Conservation (phyloP, 2,329 filamentous ascomycete genomes). For the Capronia coronata region DNA sequence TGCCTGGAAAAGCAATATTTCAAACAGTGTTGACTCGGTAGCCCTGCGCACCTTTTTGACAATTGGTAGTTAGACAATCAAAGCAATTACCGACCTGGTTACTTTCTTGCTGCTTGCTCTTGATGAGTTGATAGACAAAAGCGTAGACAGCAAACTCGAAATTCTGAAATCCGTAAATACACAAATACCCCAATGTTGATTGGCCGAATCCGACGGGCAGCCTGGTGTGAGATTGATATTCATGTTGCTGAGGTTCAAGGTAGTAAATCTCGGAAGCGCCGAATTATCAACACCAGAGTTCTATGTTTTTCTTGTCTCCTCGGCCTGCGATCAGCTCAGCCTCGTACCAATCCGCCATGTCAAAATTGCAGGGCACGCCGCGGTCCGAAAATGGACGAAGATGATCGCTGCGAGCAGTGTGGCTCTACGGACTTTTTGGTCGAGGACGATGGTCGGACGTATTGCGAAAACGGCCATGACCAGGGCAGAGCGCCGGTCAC, state of each 20-base stretch:
- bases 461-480: slow-evolving; percentile 25
- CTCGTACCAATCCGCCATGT: background rate
- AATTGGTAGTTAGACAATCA: slow-evolving; percentile 23
- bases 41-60: slow-evolving; percentile 21
- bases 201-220: background rate
- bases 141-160: too few relatives aligned
- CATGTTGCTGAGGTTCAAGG: too few relatives aligned
- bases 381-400: slow-evolving; percentile 13
- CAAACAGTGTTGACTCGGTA: slow-evolving; percentile 15
- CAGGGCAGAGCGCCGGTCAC: slow-evolving; percentile 17
- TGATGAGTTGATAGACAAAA: too few relatives aligned
- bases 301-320: background rate
- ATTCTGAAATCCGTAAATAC: background rate
- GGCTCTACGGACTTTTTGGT: slow-evolving; percentile 21
- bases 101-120: background rate
- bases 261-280: too few relatives aligned
- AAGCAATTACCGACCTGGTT: slow-evolving; percentile 13
- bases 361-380: background rate
- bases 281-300: background rate
- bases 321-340: background rate
- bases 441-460: slow-evolving; percentile 23
- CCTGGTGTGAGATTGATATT: too few relatives aligned
- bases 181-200: background rate
- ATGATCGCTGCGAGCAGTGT: slow-evolving; percentile 20
- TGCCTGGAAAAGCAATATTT: slow-evolving; percentile 18